Evolutionary conservation across 2,329 filamentous ascomycete genomes (phyloP).

Genomic region (Xylariaceae sp.): DNA sequence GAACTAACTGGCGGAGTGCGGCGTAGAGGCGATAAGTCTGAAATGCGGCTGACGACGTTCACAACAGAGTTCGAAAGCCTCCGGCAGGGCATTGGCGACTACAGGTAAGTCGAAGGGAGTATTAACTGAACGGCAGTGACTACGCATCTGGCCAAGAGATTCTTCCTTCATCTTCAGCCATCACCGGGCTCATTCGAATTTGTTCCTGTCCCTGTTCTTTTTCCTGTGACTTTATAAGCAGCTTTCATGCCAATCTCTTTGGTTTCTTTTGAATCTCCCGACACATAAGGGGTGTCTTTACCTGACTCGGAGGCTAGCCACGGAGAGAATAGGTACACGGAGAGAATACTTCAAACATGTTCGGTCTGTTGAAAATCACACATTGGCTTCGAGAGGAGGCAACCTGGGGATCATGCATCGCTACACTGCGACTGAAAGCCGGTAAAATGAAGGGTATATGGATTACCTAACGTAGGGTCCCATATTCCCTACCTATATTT

Average conservation of each 20-base stretch:
- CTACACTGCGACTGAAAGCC: no score
- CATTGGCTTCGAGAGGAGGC: no score
- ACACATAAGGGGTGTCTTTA: background rate
- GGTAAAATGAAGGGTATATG: no score
- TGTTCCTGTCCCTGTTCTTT: background rate
- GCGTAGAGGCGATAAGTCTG: background rate
- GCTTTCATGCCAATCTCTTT: background rate
- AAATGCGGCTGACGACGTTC: background rate
- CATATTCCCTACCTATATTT: no score
- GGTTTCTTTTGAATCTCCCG: background rate
- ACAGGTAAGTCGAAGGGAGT: background rate
- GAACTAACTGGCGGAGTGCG: background rate
- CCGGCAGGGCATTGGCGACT: background rate
- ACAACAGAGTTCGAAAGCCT: background rate
- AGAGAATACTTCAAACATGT: constrained; percentile 4
- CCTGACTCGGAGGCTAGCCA: background rate
- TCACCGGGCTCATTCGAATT: background rate
- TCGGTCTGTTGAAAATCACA: background rate
- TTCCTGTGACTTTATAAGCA: background rate
- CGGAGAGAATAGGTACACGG: background rate
- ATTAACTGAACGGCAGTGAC: background rate
- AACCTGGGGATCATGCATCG: background rate
- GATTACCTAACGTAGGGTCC: no score
- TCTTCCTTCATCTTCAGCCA: background rate
- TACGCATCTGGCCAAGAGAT: background rate